Conservation (phyloP, 495 filamentous ascomycete species). For the Echria macrotheca region DNA sequence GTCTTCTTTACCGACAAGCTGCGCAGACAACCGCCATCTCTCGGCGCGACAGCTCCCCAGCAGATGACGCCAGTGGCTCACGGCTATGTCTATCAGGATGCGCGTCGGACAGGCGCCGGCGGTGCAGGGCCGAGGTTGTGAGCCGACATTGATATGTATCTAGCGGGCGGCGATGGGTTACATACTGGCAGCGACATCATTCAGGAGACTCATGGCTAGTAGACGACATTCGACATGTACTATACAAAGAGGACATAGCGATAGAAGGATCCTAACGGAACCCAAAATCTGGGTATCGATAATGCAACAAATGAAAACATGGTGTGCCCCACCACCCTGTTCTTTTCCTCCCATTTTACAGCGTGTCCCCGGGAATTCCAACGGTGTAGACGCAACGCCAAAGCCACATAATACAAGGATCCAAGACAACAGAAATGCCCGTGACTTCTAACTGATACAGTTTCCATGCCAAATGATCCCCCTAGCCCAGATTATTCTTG, state of each 20-base stretch:
- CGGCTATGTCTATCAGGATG: constrained; percentile 49
- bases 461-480: too few species aligned
- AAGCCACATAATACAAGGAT: too few species aligned
- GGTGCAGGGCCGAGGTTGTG: constrained; percentile 37
- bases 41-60: constrained; percentile 17
- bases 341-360: neutral
- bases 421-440: too few species aligned
- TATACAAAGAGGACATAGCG: neutral
- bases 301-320: neutral
- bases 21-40: constrained; percentile 31
- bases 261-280: neutral
- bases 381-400: neutral
- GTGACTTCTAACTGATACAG: too few species aligned
- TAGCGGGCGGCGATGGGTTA: too few species aligned
- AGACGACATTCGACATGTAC: too few species aligned
- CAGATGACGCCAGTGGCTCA: constrained; percentile 42
- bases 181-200: too few species aligned
- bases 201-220: too few species aligned
- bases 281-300: constrained; percentile 2
- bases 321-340: neutral
- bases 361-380: neutral
- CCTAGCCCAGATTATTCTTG: constrained; percentile 9
- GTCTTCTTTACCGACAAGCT: constrained; percentile 55
- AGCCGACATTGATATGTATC: too few species aligned
- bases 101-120: constrained; percentile 16